Evolutionary conservation across 2,329 filamentous ascomycete genomes (phyloP).

Genomic region (Penicillium sp.): DNA sequence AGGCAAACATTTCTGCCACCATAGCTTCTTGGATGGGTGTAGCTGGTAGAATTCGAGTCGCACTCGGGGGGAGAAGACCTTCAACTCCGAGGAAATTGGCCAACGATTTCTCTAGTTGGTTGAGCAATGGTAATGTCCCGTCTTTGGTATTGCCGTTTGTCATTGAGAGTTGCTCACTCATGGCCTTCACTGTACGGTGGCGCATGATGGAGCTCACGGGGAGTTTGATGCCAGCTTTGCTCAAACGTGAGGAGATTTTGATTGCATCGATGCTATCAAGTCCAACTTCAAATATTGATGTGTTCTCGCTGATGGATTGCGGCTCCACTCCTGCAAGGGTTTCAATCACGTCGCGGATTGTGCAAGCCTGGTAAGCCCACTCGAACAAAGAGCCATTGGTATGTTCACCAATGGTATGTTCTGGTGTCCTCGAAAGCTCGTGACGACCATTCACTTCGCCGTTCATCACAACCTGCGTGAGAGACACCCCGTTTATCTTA

Average conservation of each 20-base stretch:
- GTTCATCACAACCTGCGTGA: constrained; percentile 1
- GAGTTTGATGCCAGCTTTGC: constrained; percentile 58
- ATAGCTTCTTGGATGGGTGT: constrained; percentile 87
- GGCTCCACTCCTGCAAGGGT: constrained; percentile 56
- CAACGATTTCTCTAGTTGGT: constrained; percentile 34
- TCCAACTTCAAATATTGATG: constrained; percentile 76
- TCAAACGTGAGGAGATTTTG: constrained; percentile 73
- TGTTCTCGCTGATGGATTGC: constrained; percentile 55
- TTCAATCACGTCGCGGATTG: constrained; percentile 64
- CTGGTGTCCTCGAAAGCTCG: background rate
- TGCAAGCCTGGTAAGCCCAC: constrained; percentile 58
- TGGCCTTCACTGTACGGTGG: constrained; percentile 64
- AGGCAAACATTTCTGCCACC: constrained; percentile 76
- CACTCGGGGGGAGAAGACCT: constrained; percentile 38
- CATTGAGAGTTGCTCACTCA: constrained; percentile 42
- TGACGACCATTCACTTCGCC: background rate
- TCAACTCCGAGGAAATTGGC: constrained; percentile 39
- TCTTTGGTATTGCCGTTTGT: constrained; percentile 28
- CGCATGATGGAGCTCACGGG: constrained; percentile 77
- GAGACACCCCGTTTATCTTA: constrained; percentile 13
- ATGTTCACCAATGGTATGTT: background rate
- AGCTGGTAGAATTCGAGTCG: constrained; percentile 67
- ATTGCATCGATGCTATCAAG: constrained; percentile 92
- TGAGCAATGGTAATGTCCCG: constrained; percentile 17
- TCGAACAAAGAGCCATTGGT: constrained; percentile 44